phyloP scores from a whole-genome alignment of 257 asterid species.

The Nicotiana attenuata region DNA sequence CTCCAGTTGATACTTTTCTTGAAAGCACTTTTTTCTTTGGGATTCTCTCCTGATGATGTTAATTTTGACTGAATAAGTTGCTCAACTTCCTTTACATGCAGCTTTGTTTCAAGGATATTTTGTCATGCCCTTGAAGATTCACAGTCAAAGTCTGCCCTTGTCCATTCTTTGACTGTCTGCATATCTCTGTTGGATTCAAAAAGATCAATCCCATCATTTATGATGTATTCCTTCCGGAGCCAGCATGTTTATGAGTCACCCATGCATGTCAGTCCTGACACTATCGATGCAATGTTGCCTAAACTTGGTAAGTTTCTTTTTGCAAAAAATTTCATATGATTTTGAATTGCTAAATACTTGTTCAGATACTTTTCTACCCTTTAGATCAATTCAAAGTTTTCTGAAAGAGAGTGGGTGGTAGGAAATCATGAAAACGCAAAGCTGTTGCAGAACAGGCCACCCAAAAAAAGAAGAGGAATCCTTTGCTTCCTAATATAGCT shows the following conservation, averaged over 20 bases:
- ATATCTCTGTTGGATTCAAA: conserved; percentile 90
- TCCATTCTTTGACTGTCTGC: conserved; percentile 81
- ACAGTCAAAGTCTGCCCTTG: conserved; percentile 79
- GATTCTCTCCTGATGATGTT: not conserved
- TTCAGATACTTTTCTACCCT: not conserved
- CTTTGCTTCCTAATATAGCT: not conserved
- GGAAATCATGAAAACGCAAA: not conserved
- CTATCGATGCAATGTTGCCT: conserved; percentile 94
- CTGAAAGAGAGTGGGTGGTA: not conserved
- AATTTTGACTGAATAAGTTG: not conserved
- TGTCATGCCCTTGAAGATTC: conserved; percentile 81
- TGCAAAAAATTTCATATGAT: not conserved
- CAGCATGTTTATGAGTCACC: conserved; percentile 76
- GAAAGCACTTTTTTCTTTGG: not conserved
- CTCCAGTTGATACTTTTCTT: conserved; percentile 12
- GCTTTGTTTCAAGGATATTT: conserved; percentile 85
- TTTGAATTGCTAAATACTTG: not conserved
- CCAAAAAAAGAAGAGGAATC: not conserved
- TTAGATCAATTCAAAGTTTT: not conserved
- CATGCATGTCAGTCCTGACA: conserved; percentile 63
- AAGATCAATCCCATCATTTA: conserved; percentile 67
- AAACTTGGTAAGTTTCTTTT: conserved; percentile 54
- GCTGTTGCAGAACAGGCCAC: not conserved
- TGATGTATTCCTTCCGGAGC: conserved; percentile 71
- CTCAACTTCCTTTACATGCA: conserved; percentile 30